phyloP scores from a whole-genome alignment of 2,329 filamentous ascomycete species.

The Celoporthe dispersa region DNA sequence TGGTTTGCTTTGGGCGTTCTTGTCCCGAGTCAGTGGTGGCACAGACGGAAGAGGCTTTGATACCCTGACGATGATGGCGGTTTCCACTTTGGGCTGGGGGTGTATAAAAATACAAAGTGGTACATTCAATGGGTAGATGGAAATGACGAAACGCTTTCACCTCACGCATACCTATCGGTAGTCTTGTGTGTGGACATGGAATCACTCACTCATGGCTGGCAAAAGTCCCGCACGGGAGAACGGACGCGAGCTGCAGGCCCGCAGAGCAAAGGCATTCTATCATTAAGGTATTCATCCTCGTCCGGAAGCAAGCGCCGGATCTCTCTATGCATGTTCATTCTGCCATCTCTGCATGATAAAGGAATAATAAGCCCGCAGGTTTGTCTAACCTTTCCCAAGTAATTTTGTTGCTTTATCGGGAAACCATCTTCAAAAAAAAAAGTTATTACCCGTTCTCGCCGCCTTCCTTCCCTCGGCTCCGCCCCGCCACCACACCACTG shows the following conservation, averaged over 20 bases:
- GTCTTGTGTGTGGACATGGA: neutral
- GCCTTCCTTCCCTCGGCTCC: neutral
- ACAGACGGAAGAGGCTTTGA: neutral
- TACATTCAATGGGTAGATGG: slow-evolving; percentile 1
- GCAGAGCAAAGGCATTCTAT: neutral
- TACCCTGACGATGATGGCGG: neutral
- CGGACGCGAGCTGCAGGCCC: neutral
- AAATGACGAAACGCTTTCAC: neutral
- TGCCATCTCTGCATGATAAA: slow-evolving; percentile 1
- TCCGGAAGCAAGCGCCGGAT: neutral
- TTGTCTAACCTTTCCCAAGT: neutral
- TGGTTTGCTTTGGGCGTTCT: neutral
- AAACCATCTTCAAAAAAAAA: neutral
- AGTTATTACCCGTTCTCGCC: neutral
- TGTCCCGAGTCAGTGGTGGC: neutral
- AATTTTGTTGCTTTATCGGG: neutral
- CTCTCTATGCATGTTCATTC: neutral
- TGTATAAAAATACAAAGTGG: neutral
- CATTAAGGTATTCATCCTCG: neutral
- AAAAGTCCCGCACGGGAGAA: too few species aligned
- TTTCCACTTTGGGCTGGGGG: neutral
- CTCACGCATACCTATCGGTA: neutral
- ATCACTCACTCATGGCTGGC: too few species aligned
- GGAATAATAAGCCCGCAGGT: neutral
- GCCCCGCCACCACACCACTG: neutral